phyloP scores from a whole-genome alignment of 345 rosid genomes.

The Dovyalis caffra region DNA sequence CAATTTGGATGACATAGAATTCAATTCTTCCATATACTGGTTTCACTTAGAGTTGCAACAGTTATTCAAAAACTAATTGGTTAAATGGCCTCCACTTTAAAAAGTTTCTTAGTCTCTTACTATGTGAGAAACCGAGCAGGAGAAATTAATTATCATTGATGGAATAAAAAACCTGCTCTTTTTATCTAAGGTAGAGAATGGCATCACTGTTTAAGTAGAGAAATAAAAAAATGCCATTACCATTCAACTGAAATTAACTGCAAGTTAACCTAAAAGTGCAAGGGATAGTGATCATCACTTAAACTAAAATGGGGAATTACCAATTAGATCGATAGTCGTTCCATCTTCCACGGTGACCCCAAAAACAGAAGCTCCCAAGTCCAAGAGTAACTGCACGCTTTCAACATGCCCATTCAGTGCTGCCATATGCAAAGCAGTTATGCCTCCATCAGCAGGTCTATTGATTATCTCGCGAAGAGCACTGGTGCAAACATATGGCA shows the following conservation, averaged over 20 bases:
- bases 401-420: slow-evolving; percentile 86
- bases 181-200: neutral
- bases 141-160: neutral
- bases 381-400: slow-evolving; percentile 75
- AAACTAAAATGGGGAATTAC: slow-evolving; percentile 27
- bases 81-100: neutral
- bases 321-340: slow-evolving; percentile 90
- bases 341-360: slow-evolving; percentile 89
- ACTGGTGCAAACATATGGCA: slow-evolving; percentile 33
- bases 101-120: neutral
- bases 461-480: slow-evolving; percentile 65
- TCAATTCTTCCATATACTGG: neutral
- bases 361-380: slow-evolving; percentile 79
- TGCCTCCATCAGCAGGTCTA: slow-evolving; percentile 91
- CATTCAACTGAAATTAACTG: neutral
- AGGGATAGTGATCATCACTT: neutral
- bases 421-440: slow-evolving; percentile 93
- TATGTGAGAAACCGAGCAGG: neutral
- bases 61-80: neutral
- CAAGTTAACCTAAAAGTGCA: slow-evolving; percentile 1
- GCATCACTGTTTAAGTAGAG: neutral
- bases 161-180: neutral
- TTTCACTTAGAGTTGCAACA: neutral
- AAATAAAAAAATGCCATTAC: slow-evolving; percentile 3
- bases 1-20: neutral